A percentile compares a stretch with the other conserved stretches of the same genome.
phyloP scores from a whole-genome alignment of 306 rosid species.

The Rosa multiflora region DNA sequence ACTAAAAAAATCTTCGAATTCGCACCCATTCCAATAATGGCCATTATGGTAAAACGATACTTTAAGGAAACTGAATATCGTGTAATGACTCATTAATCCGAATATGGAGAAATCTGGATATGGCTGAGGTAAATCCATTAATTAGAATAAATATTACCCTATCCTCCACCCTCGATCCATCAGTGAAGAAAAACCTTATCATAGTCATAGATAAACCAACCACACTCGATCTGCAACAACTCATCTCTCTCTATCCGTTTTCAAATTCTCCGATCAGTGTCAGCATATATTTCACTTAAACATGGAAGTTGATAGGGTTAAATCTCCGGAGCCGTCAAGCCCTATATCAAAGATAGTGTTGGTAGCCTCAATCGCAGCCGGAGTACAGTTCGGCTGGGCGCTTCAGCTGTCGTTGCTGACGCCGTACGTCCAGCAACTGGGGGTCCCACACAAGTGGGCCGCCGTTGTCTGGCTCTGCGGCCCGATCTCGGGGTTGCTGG shows the following conservation, averaged over 20 bases:
- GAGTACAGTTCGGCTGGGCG: slow-evolving; percentile 89
- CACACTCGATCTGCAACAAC: not conserved
- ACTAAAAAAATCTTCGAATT: not conserved
- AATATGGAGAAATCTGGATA: not conserved
- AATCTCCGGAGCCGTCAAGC: not conserved
- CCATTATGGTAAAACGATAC: not conserved
- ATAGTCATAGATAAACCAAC: not conserved
- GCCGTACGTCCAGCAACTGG: slow-evolving; percentile 80
- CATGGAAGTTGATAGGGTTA: slow-evolving; percentile 25
- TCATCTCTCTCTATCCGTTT: too few relatives aligned
- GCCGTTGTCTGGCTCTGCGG: slow-evolving; percentile 88
- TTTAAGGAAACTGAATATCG: not conserved
- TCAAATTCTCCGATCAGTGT: not conserved
- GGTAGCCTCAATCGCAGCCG: slow-evolving; percentile 76
- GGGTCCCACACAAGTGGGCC: slow-evolving; percentile 64
- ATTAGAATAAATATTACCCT: not conserved
- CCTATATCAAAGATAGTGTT: slow-evolving; percentile 42
- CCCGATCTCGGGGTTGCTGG: slow-evolving; percentile 73
- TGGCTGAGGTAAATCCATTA: not conserved
- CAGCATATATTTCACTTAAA: not conserved
- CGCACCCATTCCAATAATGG: too few relatives aligned
- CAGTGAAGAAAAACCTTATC: not conserved
- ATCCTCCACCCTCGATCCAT: not conserved
- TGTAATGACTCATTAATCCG: not conserved
- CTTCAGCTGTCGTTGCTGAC: slow-evolving; percentile 68